These are phyloP conservation scores for Fusarium caatingaense DNA, from an alignment of 2,329 filamentous ascomycete genomes.

Conservation along the genomic window DNA sequence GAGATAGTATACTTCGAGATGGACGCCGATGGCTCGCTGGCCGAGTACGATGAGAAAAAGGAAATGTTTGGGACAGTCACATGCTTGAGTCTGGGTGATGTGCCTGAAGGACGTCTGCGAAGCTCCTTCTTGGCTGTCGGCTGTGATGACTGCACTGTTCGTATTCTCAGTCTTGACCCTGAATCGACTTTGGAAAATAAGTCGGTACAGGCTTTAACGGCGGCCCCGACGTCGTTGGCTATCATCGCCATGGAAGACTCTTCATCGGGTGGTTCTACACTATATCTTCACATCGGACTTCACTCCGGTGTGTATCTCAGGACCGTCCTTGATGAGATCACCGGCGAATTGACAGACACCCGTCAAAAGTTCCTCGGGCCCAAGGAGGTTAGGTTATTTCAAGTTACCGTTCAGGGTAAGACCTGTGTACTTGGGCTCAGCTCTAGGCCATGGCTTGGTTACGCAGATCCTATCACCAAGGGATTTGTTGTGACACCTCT, in stretches of 20 bases:
- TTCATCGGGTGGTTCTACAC: constrained; percentile 84
- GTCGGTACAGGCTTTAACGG: constrained; percentile 92
- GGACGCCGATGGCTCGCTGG: constrained; percentile 88
- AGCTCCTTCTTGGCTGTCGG: constrained; percentile 96
- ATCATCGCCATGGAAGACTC: constrained; percentile 98
- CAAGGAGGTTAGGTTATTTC: constrained; percentile 88
- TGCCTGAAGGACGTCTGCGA: constrained; percentile 87
- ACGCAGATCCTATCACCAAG: constrained; percentile 87
- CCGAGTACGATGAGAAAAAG: constrained; percentile 94
- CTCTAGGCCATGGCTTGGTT: constrained; percentile 95
- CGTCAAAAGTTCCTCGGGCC: constrained; percentile 93
- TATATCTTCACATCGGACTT: constrained; percentile 95
- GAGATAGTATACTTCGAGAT: constrained; percentile 99
- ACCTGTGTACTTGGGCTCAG: constrained; percentile 90
- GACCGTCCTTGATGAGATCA: constrained; percentile 94
- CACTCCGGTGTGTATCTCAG: constrained; percentile 96
- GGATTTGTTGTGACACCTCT: constrained; percentile 93
- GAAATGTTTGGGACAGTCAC: constrained; percentile 97
- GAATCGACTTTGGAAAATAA: constrained; percentile 93
- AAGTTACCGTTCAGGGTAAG: constrained; percentile 87
- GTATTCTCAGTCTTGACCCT: constrained; percentile 89
- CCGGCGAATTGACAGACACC: constrained; percentile 94
- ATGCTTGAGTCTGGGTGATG: constrained; percentile 90
- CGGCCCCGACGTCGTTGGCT: constrained; percentile 85
- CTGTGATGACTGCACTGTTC: constrained; percentile 95